These are phyloP conservation scores for Globisporangium emineosum DNA, from an alignment of 352 stramenopile species.

Conservation along the genomic window DNA sequence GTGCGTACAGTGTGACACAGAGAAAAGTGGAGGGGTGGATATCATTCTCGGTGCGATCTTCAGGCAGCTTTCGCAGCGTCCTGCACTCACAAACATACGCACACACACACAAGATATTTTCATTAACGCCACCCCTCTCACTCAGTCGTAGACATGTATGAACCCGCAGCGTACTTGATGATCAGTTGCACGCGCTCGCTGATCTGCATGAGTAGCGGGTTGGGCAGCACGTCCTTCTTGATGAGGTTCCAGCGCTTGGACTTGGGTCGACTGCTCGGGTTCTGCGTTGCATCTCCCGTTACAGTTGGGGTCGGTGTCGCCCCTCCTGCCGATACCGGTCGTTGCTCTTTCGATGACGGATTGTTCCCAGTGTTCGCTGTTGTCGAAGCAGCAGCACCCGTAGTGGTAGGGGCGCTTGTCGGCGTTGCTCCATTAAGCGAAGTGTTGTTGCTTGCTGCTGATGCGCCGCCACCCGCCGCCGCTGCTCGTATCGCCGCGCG, in stretches of 20 bases:
- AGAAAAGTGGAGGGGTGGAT: neutral
- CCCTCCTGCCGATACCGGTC: neutral
- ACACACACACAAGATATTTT: neutral
- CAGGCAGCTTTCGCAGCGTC: constrained; percentile 57
- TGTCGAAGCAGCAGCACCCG: neutral
- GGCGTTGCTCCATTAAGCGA: neutral
- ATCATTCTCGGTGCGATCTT: constrained; percentile 67
- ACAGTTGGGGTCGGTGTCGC: neutral
- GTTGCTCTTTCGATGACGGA: constrained; percentile 11
- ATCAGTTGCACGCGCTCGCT: constrained; percentile 63
- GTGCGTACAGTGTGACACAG: neutral
- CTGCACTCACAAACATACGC: constrained; percentile 20
- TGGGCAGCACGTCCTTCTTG: constrained; percentile 31
- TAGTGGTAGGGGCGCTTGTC: neutral
- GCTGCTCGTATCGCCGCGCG: constrained; percentile 6
- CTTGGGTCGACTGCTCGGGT: neutral
- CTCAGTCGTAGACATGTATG: too few relatives aligned
- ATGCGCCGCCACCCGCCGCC: neutral
- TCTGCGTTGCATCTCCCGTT: neutral
- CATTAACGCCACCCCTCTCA: too few relatives aligned
- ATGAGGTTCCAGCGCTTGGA: constrained; percentile 21
- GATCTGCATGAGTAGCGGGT: constrained; percentile 54
- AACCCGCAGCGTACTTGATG: constrained; percentile 40
- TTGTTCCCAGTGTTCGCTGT: neutral
- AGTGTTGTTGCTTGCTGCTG: neutral